These are phyloP conservation scores for Pseudoneurospora amorphoporcata DNA, from an alignment of 495 filamentous ascomycete species.

Conservation along the genomic window DNA sequence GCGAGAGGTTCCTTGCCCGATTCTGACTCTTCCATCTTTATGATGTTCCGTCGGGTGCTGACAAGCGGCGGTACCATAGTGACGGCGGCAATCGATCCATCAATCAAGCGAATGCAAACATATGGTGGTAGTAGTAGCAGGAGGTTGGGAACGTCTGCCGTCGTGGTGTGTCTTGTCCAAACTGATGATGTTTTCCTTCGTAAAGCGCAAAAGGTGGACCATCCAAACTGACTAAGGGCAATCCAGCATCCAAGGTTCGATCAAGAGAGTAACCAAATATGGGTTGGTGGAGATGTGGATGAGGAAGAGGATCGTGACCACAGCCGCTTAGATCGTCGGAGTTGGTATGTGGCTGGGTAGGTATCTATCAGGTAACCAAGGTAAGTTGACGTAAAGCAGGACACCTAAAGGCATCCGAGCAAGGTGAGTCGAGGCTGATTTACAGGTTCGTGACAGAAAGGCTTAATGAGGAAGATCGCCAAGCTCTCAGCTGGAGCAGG, in stretches of 20 bases:
- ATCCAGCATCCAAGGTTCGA: background rate
- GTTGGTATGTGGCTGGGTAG: background rate
- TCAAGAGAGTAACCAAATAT: background rate
- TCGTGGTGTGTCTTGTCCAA: background rate
- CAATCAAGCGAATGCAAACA: background rate
- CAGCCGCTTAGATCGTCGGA: background rate
- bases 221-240: background rate
- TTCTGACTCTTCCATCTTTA: background rate
- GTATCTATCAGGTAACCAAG: background rate
- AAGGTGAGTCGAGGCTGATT: background rate
- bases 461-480: background rate
- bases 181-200: background rate
- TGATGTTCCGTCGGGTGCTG: background rate
- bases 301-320: background rate
- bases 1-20: constrained; percentile 18
- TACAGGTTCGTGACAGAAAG: background rate
- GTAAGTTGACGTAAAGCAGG: background rate
- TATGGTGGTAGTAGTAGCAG: background rate
- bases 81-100: background rate
- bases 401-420: background rate
- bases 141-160: background rate
- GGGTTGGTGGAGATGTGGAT: background rate
- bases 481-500: background rate
- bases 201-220: background rate
- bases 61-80: constrained; percentile 10